These are phyloP conservation scores for Syzygium aromaticum DNA, from an alignment of 345 rosid genomes.

Conservation along the genomic window DNA sequence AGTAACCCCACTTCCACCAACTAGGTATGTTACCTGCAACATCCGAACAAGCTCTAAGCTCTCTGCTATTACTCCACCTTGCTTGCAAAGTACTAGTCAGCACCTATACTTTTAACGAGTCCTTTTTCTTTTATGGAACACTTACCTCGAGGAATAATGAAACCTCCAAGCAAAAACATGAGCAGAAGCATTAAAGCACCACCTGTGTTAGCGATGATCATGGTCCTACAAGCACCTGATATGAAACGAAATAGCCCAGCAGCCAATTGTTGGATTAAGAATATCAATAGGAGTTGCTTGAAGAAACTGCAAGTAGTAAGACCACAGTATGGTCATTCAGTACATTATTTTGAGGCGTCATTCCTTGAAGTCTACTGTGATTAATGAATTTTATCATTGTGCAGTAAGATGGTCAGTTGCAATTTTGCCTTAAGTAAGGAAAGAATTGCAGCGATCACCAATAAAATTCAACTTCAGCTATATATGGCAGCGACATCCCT, in stretches of 20 bases:
- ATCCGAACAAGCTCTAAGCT: background rate
- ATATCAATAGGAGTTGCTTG: slow-evolving; percentile 56
- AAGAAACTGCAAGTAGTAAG: slow-evolving; percentile 47
- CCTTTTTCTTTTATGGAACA: background rate
- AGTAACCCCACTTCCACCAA: slow-evolving; percentile 87
- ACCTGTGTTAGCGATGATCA: slow-evolving; percentile 68
- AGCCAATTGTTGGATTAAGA: slow-evolving; percentile 78
- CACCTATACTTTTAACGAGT: background rate
- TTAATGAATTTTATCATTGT: background rate
- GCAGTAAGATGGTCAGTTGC: background rate
- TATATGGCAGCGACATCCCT: background rate
- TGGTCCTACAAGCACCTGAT: slow-evolving; percentile 55
- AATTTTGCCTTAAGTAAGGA: background rate
- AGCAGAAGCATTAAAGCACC: slow-evolving; percentile 65
- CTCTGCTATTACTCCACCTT: background rate
- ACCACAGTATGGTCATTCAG: background rate
- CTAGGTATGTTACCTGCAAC: slow-evolving; percentile 52
- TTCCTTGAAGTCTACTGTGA: background rate
- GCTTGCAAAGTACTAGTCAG: background rate
- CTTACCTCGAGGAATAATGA: slow-evolving; percentile 62
- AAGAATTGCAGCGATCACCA: background rate
- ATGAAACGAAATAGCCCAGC: slow-evolving; percentile 53
- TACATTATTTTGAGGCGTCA: background rate
- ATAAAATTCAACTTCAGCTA: background rate
- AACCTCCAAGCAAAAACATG: slow-evolving; percentile 73